Evolutionary conservation across 2,329 filamentous ascomycete genomes (phyloP).

Genomic region (Tolypocladium ovalisporum): DNA sequence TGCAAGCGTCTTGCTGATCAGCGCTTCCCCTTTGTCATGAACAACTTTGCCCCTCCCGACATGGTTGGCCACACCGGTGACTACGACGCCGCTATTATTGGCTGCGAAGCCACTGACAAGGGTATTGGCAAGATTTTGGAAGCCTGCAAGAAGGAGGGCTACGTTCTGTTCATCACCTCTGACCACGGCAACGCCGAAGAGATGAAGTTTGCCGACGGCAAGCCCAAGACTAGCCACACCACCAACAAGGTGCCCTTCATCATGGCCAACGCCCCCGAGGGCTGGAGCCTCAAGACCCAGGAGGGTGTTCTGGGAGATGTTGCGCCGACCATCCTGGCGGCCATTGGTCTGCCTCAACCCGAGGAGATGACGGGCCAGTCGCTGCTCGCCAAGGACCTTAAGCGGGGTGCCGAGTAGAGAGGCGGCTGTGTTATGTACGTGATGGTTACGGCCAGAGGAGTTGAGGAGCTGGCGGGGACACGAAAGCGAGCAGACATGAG

Average conservation of each 20-base stretch:
- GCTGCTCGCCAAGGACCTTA: constrained; percentile 64
- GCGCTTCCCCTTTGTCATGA: constrained; percentile 96
- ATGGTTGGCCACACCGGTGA: constrained; percentile 99
- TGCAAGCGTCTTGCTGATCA: constrained; percentile 75
- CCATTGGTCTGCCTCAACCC: constrained; percentile 85
- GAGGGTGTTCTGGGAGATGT: constrained; percentile 94
- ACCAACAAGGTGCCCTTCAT: constrained; percentile 96
- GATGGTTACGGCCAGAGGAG: constrained; percentile 3
- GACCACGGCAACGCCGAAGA: constrained; percentile 99
- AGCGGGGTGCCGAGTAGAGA: constrained; percentile 18
- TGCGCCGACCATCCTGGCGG: constrained; percentile 81
- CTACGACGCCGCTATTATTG: constrained; percentile 86
- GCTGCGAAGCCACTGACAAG: constrained; percentile 77
- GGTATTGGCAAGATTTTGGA: constrained; percentile 90
- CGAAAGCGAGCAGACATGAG: not conserved
- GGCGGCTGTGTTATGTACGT: not conserved
- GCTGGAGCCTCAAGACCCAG: constrained; percentile 75
- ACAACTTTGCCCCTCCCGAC: constrained; percentile 98
- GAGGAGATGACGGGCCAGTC: constrained; percentile 85
- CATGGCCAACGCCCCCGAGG: constrained; percentile 91
- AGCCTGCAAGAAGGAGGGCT: constrained; percentile 84
- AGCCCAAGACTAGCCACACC: constrained; percentile 96
- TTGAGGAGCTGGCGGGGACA: not conserved
- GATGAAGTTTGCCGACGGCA: constrained; percentile 94
- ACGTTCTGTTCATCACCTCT: constrained; percentile 88